Evolutionary conservation across 139 green algal species (phyloP), one percentile per base, ranked within the genome.

Genomic region (Chlorella sp.): DNA sequence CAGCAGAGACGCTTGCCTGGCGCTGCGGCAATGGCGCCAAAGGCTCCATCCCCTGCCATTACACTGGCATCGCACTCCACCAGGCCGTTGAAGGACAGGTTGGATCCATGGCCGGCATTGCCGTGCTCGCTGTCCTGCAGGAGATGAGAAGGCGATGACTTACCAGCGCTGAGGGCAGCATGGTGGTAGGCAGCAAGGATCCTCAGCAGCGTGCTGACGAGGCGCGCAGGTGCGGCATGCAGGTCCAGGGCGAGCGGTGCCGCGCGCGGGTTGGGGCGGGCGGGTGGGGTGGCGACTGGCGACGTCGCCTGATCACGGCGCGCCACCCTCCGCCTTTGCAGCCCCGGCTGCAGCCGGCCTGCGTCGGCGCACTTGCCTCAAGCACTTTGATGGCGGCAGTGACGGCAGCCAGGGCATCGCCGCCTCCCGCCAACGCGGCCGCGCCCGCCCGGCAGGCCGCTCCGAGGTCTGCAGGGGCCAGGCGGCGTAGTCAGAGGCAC

Each of bases 21-120:
- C 34, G 36, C 34, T 6, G 68, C 68, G 2, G 68, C 36, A 26
- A 51, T n/a, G 16, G 93, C 92, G 0, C 95, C 95, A 85, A 93
- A 95, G 0, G 84, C 71, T 4, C 90, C 91, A n/a, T 91, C 85
- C 15, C 89, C 91, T 0, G 73, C 78, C 93, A 97, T 97, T 38
- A 97, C 69, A 74, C 88, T 90, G 3, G 95, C 95, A 76, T 98
- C 95, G 81, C 92, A 95, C 83, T 98, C 95, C 32, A 97, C 95
- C 17, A n/a, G 2, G 1, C 95, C 95, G 2, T 63, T 30, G 17
- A 92, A 34, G 15, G 89, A 96, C 21, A 98, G 88, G 75, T 96
- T 96, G 36, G 94, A 96, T 36, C 95, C 95, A 0, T 62, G 73
- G 25, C 94, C 95, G 2, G 95, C 95, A 78, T 98, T 98, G 30